Evolutionary conservation across 2,329 filamentous ascomycete species (phyloP), one percentile per base, ranked within the genome.

Genomic region (Paracamarosporium sp.): DNA sequence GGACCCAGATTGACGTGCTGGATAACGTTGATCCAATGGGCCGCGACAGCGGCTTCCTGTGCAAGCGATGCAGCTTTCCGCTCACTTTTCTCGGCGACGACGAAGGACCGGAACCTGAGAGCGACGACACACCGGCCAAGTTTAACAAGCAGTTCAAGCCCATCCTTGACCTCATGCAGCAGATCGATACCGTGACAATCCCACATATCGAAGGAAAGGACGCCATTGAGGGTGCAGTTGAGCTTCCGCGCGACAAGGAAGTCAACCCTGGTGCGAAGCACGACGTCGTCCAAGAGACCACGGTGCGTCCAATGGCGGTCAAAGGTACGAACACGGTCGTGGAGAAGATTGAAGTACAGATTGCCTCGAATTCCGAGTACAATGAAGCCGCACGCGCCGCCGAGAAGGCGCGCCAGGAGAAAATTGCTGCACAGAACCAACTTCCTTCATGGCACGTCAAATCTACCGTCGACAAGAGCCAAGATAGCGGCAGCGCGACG

Each of bases 1-100:
- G 91, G 86, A 96, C 93, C 2, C 86, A 90, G 63, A 87, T 98
- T 77, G 93, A 98, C 65, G 93, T 96, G 1, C 80, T 98, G 51
- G 92, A 96, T 77, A 88, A 86, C 57, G 83, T 88, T 38, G 88
- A 90, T 50, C 82, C 83, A 1, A 77, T 74, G 58, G 58, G 77
- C 61, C 54, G 79, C 82, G 45, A 91, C 22, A 76, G 72, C 47
- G 76, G 93, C 0, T 98, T 98, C 73, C 79, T 90, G 45, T 99
- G 95, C 77, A 89, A 93, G 71, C 87, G 88, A 50, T 99, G 95
- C 78, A 82, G 84, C 20, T 82, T 81, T 53, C 78, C 86, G 2
- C 82, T 96, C 24, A 67, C 71, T 43, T 64, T 68, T 33, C 70
- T 71, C 22, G 67, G 66, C 40, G 66, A 69, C 13, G 70, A 67